Base-by-base conservation (phyloP, 1,284 basidiomycete genomes). In the Schizophyllum amplum region DNA sequence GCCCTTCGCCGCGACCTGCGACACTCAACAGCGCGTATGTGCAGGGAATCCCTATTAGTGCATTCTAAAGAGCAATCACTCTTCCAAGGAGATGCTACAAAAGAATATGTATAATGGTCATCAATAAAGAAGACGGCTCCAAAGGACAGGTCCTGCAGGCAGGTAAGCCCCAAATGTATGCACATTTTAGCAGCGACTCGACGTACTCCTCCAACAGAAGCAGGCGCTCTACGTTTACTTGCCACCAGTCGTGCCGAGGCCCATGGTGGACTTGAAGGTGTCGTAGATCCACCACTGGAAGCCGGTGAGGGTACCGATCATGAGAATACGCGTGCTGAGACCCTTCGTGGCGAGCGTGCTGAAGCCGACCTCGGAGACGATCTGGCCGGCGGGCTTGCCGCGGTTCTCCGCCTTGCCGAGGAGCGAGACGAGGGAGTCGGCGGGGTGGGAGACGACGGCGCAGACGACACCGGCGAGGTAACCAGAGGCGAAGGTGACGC, bases 251-350 rank as follows among this genome's bases (percentile, higher is more conserved):
- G 89, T 92, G 57, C 89, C 89, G 68, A 89, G 75, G 64, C 89
- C 89, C 83, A 91, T 87, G 56, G 84, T 69, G 25, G 80, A 62
- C 79, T 91, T 92, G 82, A 90, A 91, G 55, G 80, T 75, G 67
- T 91, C 88, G 69, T 91, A 91, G 71, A 91, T 91, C 88, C 88
- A 91, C 88, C 88, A 91, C 77, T 91, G 88, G 86, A 91, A 90
- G 66, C 88, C 86, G 65, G 86, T 88, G 63, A 88, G 74, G 52
- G 87, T 87, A 79, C 83, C 83, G 59, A 90, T 90, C 87, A 90
- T 90, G 69, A 90, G 62, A 55, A 91, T 85, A 77, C 88, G 79
- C 33, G 88, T 88, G 56, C 86, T 85, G 61, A 91, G 83, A 74
- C 88, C 88, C 76, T 89, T 90, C 61, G 88, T 90, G 23, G 82